Base-by-base conservation (phyloP, 495 filamentous ascomycete species). In the Penicillium paradoxum region DNA sequence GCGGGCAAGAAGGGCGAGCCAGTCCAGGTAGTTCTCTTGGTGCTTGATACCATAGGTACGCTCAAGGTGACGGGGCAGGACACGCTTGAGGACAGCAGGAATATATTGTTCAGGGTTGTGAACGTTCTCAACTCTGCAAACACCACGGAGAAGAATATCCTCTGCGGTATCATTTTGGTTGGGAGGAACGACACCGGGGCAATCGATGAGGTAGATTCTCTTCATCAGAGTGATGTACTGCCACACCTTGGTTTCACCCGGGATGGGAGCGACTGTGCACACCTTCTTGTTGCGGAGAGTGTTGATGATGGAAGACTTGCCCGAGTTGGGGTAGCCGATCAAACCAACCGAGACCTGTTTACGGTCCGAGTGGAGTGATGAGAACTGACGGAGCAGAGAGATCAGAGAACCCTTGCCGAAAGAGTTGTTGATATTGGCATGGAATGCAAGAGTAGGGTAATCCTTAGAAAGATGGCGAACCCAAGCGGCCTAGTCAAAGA, bases 201-300 rank as follows among this genome's bases (percentile, higher is more conserved):
- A 97, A 63, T 97, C 93, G 58, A 97, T 97, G 47, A 98, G 77
- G 66, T 96, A 97, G 38, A 98, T 97, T 45, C 95, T 78, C 68
- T 90, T 91, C 91, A 96, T 97, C 47, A 98, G 69, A 1, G 92
- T 97, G 52, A 98, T 87, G 57, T 96, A 97, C 68, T 98, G 91
- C 91, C 91, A 97, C 11, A 97, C 86, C 73, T 96, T 98, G 51
- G 91, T 97, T 56, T 80, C 76, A 9, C 92, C 92, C 7, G 93
- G 92, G 54, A 97, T 92, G 14, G 93, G 93, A n/a, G 93, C 93
- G 5, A 96, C 90, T 3, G 81, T 93, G 69, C 90, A 88, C 30
- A 96, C 91, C 56, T 91, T 89, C 76, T 97, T 97, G 64, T 86
- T 88, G 17, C 89, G 83, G 25, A 96, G 77, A 10, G 90, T 90